Evolutionary conservation across 73 alveolate genomes (phyloP).

Genomic region (Blepharisma stoltei): DNA sequence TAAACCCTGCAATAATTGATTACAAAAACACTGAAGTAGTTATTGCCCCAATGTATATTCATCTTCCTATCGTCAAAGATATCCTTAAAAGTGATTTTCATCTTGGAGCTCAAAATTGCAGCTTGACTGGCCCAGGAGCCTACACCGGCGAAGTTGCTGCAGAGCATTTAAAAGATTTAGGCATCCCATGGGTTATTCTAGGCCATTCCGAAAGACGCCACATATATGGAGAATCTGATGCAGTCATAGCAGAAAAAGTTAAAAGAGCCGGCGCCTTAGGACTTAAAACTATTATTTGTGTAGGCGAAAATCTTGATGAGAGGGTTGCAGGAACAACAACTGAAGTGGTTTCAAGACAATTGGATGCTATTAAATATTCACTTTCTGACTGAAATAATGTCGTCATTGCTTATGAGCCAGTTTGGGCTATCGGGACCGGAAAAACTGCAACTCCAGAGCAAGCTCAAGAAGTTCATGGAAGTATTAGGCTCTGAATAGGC

Average conservation of each 20-base stretch:
- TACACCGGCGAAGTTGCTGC: constrained; percentile 98
- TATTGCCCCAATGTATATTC: constrained; percentile 74
- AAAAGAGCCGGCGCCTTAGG: constrained; percentile 78
- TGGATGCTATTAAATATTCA: constrained; percentile 80
- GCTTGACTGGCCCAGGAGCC: constrained; percentile 90
- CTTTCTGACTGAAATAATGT: constrained; percentile 88
- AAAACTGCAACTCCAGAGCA: constrained; percentile 97
- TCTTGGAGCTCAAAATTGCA: constrained; percentile 82
- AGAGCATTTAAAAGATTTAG: constrained; percentile 90
- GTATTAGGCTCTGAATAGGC: constrained; percentile 74
- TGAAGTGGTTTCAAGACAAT: constrained; percentile 79
- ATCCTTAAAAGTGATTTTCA: constrained; percentile 45
- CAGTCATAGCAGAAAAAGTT: constrained; percentile 89
- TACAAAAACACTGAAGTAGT: constrained; percentile 54
- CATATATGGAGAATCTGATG: constrained; percentile 80
- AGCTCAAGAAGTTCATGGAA: constrained; percentile 95
- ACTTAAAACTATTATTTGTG: constrained; percentile 76
- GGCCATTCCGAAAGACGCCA: constrained; percentile 98
- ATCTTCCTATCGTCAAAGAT: constrained; percentile 58
- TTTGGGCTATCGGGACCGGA: constrained; percentile 99
- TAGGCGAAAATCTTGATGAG: constrained; percentile 95
- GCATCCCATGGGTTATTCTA: constrained; percentile 85
- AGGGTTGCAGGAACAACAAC: constrained; percentile 88
- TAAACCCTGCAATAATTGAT: constrained; percentile 47
- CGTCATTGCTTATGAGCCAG: constrained; percentile 99